Percentiles rank a stretch among this genome's conserved stretches.
These are phyloP conservation scores for Tetrastigma voinierianum DNA, from an alignment of 164 flowering plant species.

Conservation along the genomic window DNA sequence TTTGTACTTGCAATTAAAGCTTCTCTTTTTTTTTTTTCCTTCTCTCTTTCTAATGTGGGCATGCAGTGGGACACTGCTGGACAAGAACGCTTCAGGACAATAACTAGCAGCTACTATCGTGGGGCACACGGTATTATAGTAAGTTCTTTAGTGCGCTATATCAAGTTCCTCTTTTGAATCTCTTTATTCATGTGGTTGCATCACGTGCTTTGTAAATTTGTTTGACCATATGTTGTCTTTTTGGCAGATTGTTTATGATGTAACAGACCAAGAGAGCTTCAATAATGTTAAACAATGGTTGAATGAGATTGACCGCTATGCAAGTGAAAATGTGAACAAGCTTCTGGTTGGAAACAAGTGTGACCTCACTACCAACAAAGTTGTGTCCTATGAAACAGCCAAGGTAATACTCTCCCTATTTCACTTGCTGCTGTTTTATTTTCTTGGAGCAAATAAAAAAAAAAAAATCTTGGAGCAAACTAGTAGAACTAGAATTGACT, in stretches of 20 bases:
- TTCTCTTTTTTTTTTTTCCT: neutral
- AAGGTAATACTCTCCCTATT: constrained; percentile 21
- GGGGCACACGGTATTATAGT: constrained; percentile 66
- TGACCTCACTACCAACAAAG: constrained; percentile 39
- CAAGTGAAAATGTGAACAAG: constrained; percentile 45
- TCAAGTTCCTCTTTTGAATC: neutral
- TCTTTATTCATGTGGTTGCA: neutral
- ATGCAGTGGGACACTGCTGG: constrained; percentile 62
- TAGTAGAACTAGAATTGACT: neutral
- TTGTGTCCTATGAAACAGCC: constrained; percentile 39
- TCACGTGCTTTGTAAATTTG: neutral
- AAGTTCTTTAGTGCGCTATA: constrained; percentile 3
- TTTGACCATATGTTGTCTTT: neutral
- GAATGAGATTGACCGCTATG: constrained; percentile 47
- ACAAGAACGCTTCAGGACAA: constrained; percentile 57
- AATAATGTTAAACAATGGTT: constrained; percentile 47
- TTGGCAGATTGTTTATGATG: constrained; percentile 43
- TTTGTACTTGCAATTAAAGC: too few relatives aligned
- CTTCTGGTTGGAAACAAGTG: constrained; percentile 44
- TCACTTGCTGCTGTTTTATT: neutral
- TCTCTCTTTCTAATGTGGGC: neutral
- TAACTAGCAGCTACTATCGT: constrained; percentile 59
- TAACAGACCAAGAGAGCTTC: constrained; percentile 47
- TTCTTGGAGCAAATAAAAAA: neutral
- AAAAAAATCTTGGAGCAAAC: neutral